phyloP scores from a whole-genome alignment of 2,329 filamentous ascomycete species.

The Didymellaceae sp. region DNA sequence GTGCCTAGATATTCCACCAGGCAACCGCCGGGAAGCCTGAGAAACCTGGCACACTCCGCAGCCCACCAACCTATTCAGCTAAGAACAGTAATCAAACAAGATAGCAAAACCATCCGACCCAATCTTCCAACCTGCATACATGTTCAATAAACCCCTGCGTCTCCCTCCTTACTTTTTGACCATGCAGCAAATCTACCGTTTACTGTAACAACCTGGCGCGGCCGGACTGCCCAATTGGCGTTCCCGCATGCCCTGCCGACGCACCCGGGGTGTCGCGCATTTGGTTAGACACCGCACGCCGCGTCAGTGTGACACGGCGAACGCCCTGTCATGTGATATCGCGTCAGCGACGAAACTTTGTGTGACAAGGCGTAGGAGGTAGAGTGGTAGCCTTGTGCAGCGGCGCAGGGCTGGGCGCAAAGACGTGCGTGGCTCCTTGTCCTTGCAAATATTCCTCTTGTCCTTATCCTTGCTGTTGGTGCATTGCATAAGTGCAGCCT shows the following conservation, averaged over 20 bases:
- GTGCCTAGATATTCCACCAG: too few species aligned
- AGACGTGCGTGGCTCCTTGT: neutral
- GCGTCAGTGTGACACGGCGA: conserved; percentile 20
- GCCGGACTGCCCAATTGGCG: conserved; percentile 1
- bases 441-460: neutral
- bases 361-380: neutral
- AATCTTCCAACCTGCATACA: conserved; percentile 7
- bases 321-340: conserved; percentile 45
- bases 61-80: neutral
- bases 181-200: conserved; percentile 8
- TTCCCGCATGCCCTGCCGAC: neutral
- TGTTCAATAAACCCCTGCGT: conserved; percentile 16
- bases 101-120: conserved; percentile 7
- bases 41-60: neutral
- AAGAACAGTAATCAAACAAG: neutral
- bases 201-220: conserved; percentile 11
- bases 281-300: neutral
- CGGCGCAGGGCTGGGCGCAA: neutral
- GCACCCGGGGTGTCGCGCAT: neutral
- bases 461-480: neutral
- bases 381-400: neutral
- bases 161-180: conserved; percentile 7
- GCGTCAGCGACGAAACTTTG: conserved; percentile 21
- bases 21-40: neutral
- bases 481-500: neutral